Evolutionary conservation across 129 eudicot species (phyloP), one percentile per base, ranked within the genome.

Genomic region (Logfia minima): DNA sequence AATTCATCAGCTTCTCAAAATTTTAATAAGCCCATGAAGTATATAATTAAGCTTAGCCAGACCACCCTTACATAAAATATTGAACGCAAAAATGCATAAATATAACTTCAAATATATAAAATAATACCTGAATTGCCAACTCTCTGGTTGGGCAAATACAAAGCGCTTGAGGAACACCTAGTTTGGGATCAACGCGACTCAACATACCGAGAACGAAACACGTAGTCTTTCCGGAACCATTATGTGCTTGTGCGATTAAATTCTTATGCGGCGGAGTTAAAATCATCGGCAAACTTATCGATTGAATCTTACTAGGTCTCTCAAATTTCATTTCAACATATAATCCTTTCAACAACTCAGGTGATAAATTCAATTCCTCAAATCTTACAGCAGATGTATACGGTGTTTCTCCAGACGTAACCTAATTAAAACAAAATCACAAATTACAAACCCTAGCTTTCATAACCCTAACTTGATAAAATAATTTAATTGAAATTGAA

Each of bases 381-480:
- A 67, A 67, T n/a, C 53, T 9, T 14, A 67, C 23, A 19, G 71
- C 71, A 67, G 71, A 67, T 7, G 71, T 67, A 35, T 67, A 67
- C 51, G 71, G 71, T 35, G 71, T 67, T 8, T 67, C 71, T 11
- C 71, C 71, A 3, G 71, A 66, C 5, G 71, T 67, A 67, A 67
- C 71, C 71, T 67, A 21, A 41, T 41, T 41, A n/a, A 35, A 35
- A 9, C 28, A 67, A 64, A 64, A 23, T 23, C 28, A 63, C 18
- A 3, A 14, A 14, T 22, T 0, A 23, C 34, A 63, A 58, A 58
- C 28, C 63, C 68, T 23, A 23, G 19, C 18, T 45, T 45, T 45
- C 18, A 45, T 13, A 19, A 58, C 63, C 28, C 28, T 58, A 58
- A 19, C 22, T 19, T 4, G 5, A 19, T 58, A 21, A 58, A 19